Evolutionary conservation across 2,329 filamentous ascomycete species (phyloP), one percentile per base, ranked within the genome.

Genomic region (Aspergillus novoparasiticus): DNA sequence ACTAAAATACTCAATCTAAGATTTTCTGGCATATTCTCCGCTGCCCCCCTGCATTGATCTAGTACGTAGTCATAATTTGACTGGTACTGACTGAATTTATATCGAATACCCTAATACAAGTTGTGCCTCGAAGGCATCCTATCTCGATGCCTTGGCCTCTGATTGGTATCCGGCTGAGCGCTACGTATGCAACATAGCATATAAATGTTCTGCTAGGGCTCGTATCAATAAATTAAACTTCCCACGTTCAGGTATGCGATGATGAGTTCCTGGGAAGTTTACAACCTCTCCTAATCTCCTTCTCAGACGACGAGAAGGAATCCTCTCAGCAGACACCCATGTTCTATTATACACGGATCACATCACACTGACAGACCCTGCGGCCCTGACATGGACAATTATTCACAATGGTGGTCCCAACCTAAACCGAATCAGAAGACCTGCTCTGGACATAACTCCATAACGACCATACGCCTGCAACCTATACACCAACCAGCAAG

Each of bases 391-490:
- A 36, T 19, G 14, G 19, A 57, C 41, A 57, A 48, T 12, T 48
- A 60, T 58, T 39, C 39, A 48, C 36, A 46, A 59, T 43, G 39
- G 46, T 50, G 46, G 23, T 28, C 59, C 46, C 51, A 50, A 62
- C 34, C 48, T 34, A 34, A 48, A 34, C 41, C 19, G 21, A 45
- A 32, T 23, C 30, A 50, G 36, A 51, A 51, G 46, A 45, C 58
- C 48, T 51, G 58, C 16, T 58, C 55, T 48, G 41, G 54, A 55
- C n/a, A 57, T 39, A 59, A 67, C 66, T 65, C 66, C 65, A 23
- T 61, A 65, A 54, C 51, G 51, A 56, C 59, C 46, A 55, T 61
- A 64, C 65, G 64, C 65, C 63, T 54, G 58, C 30, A 54, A 63
- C 55, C 23, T 56, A 66, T 62, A 60, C 57, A 61, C 62, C 58